These are phyloP conservation scores for Daldinia loculata DNA, from an alignment of 495 filamentous ascomycete species.

Conservation along the genomic window DNA sequence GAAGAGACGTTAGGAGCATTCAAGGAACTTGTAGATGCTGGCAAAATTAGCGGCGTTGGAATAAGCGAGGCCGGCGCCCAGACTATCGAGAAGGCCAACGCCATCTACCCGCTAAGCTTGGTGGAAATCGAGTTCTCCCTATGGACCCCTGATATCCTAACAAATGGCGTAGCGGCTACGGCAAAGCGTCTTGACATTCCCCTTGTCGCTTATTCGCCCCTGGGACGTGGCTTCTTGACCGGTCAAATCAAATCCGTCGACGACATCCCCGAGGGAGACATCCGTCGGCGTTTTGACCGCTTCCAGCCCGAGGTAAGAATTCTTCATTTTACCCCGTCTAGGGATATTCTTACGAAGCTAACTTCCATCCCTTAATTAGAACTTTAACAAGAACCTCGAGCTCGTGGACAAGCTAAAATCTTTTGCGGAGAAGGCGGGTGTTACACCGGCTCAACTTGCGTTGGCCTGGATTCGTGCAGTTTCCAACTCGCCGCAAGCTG, in stretches of 20 bases:
- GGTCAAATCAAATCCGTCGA: constrained; percentile 60
- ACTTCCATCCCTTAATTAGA: constrained; percentile 4
- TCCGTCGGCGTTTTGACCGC: constrained; percentile 61
- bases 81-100: constrained; percentile 70
- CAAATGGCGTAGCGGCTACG: constrained; percentile 70
- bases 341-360: neutral
- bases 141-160: constrained; percentile 68
- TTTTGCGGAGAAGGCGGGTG: constrained; percentile 68
- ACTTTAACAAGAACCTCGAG: constrained; percentile 72
- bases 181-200: constrained; percentile 76
- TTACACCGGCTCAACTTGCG: constrained; percentile 73
- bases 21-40: constrained; percentile 63
- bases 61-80: constrained; percentile 71
- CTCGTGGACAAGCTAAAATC: constrained; percentile 70
- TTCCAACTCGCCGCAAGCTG: constrained; percentile 48
- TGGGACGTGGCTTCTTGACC: constrained; percentile 33
- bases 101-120: constrained; percentile 68
- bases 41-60: constrained; percentile 73
- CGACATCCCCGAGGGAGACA: constrained; percentile 69
- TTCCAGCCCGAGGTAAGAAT: constrained; percentile 66
- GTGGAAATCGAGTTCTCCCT: constrained; percentile 80
- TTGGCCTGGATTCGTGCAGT: constrained; percentile 66
- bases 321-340: neutral
- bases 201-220: constrained; percentile 61
- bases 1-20: constrained; percentile 47